Evolutionary conservation across 306 rosid species (phyloP), one percentile per base, ranked within the genome.

Genomic region (Lathyrus tuberosus): DNA sequence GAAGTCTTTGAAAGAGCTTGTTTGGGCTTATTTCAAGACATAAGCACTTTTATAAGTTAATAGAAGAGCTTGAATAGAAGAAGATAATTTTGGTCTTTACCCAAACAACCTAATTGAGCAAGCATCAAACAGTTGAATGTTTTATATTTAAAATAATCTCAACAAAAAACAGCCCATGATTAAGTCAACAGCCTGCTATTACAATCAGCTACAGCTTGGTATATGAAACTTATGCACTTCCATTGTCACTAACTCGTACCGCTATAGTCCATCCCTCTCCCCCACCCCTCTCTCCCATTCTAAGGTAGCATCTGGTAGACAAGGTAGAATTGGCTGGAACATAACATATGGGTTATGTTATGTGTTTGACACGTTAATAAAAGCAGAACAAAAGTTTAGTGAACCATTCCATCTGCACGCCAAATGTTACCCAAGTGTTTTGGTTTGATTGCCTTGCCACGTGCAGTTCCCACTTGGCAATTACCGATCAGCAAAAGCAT

Each of bases 401-500:
- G 10, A 59, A 59, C 14, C 11, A 7, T 8, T 58, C 57, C 65
- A 8, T 28, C n/a, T 59, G 42, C 43, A 59, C 0, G 20, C 43
- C 43, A 35, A 59, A 59, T 59, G 65, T 31, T 59, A 15, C 44
- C 17, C 2, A 31, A 44, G 26, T 33, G 11, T 15, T 16, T 43
- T 14, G 20, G 8, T 24, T 16, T 22, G 62, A 18, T 10, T 52
- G 58, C 5, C 49, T 54, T 43, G 28, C 52, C 17, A 54, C 38
- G 18, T 15, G 15, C 40, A 57, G 17, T 60, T 60, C 70, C 57
- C 57, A 14, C 71, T 73, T 17, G 2, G n/a, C 47, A 49, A 22
- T 20, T 40, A 2, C 58, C 30, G 65, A 8, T 47, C 62, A 60
- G 28, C 70, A 12, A 52, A 73, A 60, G 31, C 73, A 57, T 60